Percentiles rank a stretch among this genome's conserved stretches.
These are phyloP conservation scores for Pseudocercospora ulei DNA, from an alignment of 2,329 filamentous ascomycete species.

Conservation along the genomic window DNA sequence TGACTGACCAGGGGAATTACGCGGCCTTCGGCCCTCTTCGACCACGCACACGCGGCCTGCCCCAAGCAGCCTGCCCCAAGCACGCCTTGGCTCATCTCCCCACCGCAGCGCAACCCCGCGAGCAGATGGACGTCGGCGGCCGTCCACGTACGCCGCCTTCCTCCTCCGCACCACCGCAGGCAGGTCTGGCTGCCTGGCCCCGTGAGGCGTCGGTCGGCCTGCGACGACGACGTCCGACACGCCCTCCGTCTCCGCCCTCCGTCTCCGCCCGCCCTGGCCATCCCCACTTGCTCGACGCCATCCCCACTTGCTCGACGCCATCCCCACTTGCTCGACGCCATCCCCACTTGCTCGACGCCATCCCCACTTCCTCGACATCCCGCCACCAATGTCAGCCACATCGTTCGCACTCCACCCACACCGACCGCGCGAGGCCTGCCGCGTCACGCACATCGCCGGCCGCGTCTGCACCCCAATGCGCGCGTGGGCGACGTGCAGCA, in stretches of 20 bases:
- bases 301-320: too few relatives aligned
- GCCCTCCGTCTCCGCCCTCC: not conserved
- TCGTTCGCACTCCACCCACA: too few relatives aligned
- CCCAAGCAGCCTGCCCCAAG: not conserved
- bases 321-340: too few relatives aligned
- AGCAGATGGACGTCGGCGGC: not conserved
- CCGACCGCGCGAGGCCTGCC: too few relatives aligned
- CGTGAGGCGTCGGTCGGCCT: not conserved
- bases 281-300: too few relatives aligned
- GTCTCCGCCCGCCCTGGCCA: not conserved
- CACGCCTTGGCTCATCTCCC: not conserved
- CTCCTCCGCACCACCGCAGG: not conserved
- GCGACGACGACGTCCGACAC: not conserved
- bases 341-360: too few relatives aligned
- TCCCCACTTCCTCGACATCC: too few relatives aligned
- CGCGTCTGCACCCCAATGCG: too few relatives aligned
- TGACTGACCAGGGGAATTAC: slow-evolving; percentile 1
- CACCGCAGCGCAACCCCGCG: not conserved
- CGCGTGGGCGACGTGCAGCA: too few relatives aligned
- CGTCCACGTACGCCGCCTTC: not conserved
- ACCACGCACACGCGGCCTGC: not conserved
- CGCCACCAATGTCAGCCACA: too few relatives aligned
- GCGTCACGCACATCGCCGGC: too few relatives aligned
- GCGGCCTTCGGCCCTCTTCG: slow-evolving; percentile 2
- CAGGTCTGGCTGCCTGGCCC: not conserved